Evolutionary conservation across 352 stramenopile species (phyloP).

Genomic region (Phytophthora crassamura): DNA sequence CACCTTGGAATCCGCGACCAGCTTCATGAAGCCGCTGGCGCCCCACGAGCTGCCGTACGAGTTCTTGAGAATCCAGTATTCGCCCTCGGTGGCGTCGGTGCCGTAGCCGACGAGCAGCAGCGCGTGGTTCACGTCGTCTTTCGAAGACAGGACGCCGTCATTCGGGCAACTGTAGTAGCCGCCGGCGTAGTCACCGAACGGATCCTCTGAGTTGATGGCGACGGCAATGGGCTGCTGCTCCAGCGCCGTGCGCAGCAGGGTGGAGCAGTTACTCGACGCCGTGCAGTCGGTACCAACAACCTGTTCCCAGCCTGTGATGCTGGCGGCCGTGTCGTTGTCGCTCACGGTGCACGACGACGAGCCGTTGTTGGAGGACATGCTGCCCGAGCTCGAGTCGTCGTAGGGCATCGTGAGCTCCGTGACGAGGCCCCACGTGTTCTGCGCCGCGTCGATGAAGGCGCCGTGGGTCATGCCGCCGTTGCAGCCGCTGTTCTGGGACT

Average conservation of each 20-base stretch:
- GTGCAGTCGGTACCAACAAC: slow-evolving; percentile 68
- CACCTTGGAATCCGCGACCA: slow-evolving; percentile 70
- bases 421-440: slow-evolving; percentile 66
- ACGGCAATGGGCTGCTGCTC: slow-evolving; percentile 76
- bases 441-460: slow-evolving; percentile 75
- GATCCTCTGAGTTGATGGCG: slow-evolving; percentile 75
- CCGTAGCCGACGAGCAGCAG: slow-evolving; percentile 81
- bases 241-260: slow-evolving; percentile 61
- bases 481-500: slow-evolving; percentile 79
- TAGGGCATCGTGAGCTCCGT: slow-evolving; percentile 81
- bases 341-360: slow-evolving; percentile 43
- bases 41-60: slow-evolving; percentile 81
- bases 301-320: slow-evolving; percentile 76
- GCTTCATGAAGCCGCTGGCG: slow-evolving; percentile 66
- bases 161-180: slow-evolving; percentile 81
- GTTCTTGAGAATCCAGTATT: slow-evolving; percentile 89
- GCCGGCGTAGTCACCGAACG: slow-evolving; percentile 74
- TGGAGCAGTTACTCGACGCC: slow-evolving; percentile 51
- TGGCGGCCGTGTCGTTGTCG: slow-evolving; percentile 65
- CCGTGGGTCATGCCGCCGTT: slow-evolving; percentile 86
- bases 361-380: slow-evolving; percentile 30
- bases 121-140: slow-evolving; percentile 79
- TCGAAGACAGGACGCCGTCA: slow-evolving; percentile 61
- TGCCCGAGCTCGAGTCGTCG: slow-evolving; percentile 44
- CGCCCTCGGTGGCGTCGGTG: slow-evolving; percentile 54